Conservation (phyloP, 192 early-diverging fungal species). For the Allomyces arbusculus region DNA sequence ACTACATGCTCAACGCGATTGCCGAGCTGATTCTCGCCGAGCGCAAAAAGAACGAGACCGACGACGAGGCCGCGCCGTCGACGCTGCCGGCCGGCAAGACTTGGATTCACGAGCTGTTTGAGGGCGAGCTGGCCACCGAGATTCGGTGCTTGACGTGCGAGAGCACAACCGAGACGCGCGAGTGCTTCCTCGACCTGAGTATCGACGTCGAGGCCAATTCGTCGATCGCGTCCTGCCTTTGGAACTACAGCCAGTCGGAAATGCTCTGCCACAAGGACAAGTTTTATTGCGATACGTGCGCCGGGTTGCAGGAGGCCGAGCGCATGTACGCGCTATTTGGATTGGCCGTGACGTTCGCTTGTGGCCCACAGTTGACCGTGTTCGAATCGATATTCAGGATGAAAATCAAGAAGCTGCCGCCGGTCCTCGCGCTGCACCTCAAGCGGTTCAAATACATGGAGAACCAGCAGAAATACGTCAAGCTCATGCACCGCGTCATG, state of each 20-base stretch:
- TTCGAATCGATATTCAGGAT: slow-evolving; percentile 31
- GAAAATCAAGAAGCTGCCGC: slow-evolving; percentile 85
- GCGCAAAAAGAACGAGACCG: slow-evolving; percentile 8
- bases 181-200: slow-evolving; percentile 85
- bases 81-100: slow-evolving; percentile 15
- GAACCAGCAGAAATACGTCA: slow-evolving; percentile 69
- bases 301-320: slow-evolving; percentile 90
- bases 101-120: slow-evolving; percentile 92
- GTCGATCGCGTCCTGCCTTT: slow-evolving; percentile 81
- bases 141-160: slow-evolving; percentile 95
- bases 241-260: slow-evolving; percentile 89
- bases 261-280: slow-evolving; percentile 91
- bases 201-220: slow-evolving; percentile 92
- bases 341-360: too few species aligned
- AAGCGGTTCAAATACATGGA: slow-evolving; percentile 98
- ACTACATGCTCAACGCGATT: slow-evolving; percentile 80
- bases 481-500: slow-evolving; percentile 81
- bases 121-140: slow-evolving; percentile 87
- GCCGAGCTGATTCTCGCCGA: slow-evolving; percentile 40
- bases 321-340: slow-evolving; percentile 47
- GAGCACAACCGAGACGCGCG: slow-evolving; percentile 20
- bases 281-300: slow-evolving; percentile 90
- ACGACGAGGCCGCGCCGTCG: not conserved
- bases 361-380: too few species aligned
- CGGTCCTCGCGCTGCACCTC: slow-evolving; percentile 82